Conservation (phyloP, 2,329 filamentous ascomycete species). For the Cladosporium sp. region DNA sequence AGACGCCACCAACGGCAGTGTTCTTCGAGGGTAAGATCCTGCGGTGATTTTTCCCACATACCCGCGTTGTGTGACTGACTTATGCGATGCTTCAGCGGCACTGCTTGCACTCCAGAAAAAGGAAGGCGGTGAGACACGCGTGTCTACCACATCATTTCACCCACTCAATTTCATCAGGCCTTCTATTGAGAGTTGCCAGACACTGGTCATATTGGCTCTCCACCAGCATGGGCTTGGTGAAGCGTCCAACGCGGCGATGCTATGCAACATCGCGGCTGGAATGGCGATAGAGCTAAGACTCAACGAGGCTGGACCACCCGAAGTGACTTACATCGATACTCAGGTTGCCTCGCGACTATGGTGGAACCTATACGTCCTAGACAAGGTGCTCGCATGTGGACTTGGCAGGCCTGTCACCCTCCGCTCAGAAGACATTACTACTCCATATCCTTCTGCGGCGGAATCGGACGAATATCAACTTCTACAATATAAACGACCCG, state of each 20-base stretch:
- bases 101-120: slow-evolving; percentile 17
- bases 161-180: slow-evolving; percentile 18
- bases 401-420: slow-evolving; percentile 7
- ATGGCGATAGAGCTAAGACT: slow-evolving; percentile 16
- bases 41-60: not conserved
- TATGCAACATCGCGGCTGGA: slow-evolving; percentile 15
- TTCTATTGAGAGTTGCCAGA: slow-evolving; percentile 19
- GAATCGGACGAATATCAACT: slow-evolving; percentile 18
- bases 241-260: slow-evolving; percentile 16
- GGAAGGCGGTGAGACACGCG: not conserved
- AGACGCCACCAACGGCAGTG: slow-evolving; percentile 1
- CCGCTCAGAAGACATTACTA: slow-evolving; percentile 4
- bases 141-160: slow-evolving; percentile 7
- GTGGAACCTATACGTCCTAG: slow-evolving; percentile 16
- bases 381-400: slow-evolving; percentile 17
- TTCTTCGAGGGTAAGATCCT: slow-evolving; percentile 12
- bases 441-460: slow-evolving; percentile 9
- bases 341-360: slow-evolving; percentile 11
- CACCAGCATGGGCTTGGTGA: slow-evolving; percentile 16
- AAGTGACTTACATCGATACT: not conserved
- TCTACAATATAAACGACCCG: not conserved
- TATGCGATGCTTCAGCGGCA: not conserved
- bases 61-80: not conserved
- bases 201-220: slow-evolving; percentile 10
- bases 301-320: not conserved